Base-by-base conservation (phyloP, 352 stramenopile genomes). In the Globisporangium cystogenes region DNA sequence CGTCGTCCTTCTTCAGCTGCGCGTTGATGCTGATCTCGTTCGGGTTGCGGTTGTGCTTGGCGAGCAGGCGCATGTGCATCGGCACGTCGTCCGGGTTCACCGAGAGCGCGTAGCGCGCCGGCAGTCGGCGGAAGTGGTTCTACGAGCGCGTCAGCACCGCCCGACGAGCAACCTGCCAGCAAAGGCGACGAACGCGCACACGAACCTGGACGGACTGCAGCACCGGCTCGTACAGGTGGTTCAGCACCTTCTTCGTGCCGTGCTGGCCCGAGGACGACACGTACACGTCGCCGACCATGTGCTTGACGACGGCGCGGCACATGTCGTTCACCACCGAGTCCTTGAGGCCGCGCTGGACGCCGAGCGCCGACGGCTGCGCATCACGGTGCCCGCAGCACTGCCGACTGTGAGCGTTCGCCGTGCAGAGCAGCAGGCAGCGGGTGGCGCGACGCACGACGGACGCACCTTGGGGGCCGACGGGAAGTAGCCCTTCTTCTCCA, bases 261-360 rank as follows among this genome's bases (percentile, higher is more conserved):
- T 86, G 72, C 3, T 79, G 80, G 0, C 69, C 74, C 0, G 78
- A 86, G 0, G 78, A 81, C 39, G 77, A 80, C 48, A 92, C 82
- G 47, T 93, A 93, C 53, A 90, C 76, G 53, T 94, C 83, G 26
- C 83, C 83, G 27, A 94, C 83, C 81, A 94, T 94, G 65, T 94
- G 83, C 67, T 94, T 94, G 43, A 89, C 83, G 0, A 93, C 83
- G 0, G 83, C 83, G 37, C 78, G 78, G 56, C 83, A 93, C 83
- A 93, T 93, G 49, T 93, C 83, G 65, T 93, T 91, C 51, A 93
- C 78, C 35, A 93, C 83, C 51, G 83, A 93, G 63, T 93, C 72
- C 52, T 92, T 93, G 7, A 93, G 64, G 8, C 80, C 83, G 37
- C 83, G 72, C 54, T 93, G 83, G 12, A 92, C 78, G n/a, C 83